Evolutionary conservation across 257 asterid genomes (phyloP).

Genomic region (Penstemon newberryi): DNA sequence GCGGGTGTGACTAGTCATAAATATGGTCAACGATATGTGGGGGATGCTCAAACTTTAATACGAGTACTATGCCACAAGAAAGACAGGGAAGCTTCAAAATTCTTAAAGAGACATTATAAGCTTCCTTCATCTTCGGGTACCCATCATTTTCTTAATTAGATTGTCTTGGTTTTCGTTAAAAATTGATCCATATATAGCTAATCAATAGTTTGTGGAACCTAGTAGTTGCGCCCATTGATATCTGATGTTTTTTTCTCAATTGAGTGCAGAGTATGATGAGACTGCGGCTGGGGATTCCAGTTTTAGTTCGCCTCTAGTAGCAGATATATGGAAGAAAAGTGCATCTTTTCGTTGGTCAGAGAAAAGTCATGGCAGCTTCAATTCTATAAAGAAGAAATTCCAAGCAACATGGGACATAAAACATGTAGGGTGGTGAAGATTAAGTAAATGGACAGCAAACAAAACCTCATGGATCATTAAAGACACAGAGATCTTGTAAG

Average conservation of each 20-base stretch:
- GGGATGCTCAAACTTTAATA: constrained; percentile 83
- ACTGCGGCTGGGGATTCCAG: constrained; percentile 44
- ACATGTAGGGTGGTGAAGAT: constrained; percentile 32
- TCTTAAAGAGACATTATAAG: constrained; percentile 71
- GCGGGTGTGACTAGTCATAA: constrained; percentile 43
- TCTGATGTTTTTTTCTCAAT: constrained; percentile 2
- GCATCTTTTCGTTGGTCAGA: constrained; percentile 78
- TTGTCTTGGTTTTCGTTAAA: constrained; percentile 6
- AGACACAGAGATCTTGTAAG: no score
- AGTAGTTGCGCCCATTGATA: neutral
- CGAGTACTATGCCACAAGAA: constrained; percentile 92
- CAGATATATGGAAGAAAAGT: constrained; percentile 62
- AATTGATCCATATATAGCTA: neutral
- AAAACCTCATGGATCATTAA: no score
- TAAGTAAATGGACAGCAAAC: neutral
- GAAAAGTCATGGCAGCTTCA: constrained; percentile 77
- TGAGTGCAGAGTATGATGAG: constrained; percentile 70
- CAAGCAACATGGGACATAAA: constrained; percentile 64
- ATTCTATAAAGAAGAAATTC: constrained; percentile 69
- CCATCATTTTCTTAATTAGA: constrained; percentile 3
- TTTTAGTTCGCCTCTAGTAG: constrained; percentile 63
- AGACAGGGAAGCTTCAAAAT: constrained; percentile 84
- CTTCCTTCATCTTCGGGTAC: constrained; percentile 92
- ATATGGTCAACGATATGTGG: constrained; percentile 49
- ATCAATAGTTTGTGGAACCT: neutral